Conservation (phyloP, 2,329 filamentous ascomycete species). For the Neofusicoccum parvum region DNA sequence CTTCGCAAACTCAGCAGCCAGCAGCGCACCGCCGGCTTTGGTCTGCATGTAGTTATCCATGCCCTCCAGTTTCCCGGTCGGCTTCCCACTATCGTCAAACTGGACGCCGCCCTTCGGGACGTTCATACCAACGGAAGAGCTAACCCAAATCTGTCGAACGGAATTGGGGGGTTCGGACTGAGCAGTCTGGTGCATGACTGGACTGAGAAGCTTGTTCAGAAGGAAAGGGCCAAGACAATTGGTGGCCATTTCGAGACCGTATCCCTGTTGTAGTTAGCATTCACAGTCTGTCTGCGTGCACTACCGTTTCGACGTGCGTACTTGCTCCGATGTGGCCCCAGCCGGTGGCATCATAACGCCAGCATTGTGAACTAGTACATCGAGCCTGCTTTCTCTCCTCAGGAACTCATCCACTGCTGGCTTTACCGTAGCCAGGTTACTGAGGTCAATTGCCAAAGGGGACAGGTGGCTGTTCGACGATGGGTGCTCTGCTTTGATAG, state of each 20-base stretch:
- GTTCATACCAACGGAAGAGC: slow-evolving; percentile 24
- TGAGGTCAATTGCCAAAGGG: slow-evolving; percentile 41
- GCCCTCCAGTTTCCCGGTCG: too few species aligned
- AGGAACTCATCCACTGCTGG: slow-evolving; percentile 41
- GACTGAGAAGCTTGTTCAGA: slow-evolving; percentile 42
- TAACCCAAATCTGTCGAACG: slow-evolving; percentile 41
- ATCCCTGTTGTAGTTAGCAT: slow-evolving; percentile 22
- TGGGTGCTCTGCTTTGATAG: slow-evolving; percentile 41
- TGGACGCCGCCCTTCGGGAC: slow-evolving; percentile 18
- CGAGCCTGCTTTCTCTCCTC: slow-evolving; percentile 40
- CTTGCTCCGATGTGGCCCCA: slow-evolving; percentile 25
- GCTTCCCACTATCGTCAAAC: slow-evolving; percentile 3
- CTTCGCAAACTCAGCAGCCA: too few species aligned
- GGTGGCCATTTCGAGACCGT: slow-evolving; percentile 40
- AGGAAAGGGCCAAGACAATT: slow-evolving; percentile 46
- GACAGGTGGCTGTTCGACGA: slow-evolving; percentile 30
- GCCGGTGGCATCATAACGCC: slow-evolving; percentile 35
- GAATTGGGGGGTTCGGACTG: slow-evolving; percentile 24
- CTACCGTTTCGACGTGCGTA: too few species aligned
- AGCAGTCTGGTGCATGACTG: slow-evolving; percentile 37
- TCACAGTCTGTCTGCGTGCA: too few species aligned
- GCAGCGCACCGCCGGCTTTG: too few species aligned
- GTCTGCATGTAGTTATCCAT: too few species aligned
- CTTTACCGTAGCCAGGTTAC: slow-evolving; percentile 46
- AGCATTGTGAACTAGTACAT: slow-evolving; percentile 45